phyloP scores from a whole-genome alignment of 1,139 yeast species.

The Yamadazyma kanchanaburiensis region DNA sequence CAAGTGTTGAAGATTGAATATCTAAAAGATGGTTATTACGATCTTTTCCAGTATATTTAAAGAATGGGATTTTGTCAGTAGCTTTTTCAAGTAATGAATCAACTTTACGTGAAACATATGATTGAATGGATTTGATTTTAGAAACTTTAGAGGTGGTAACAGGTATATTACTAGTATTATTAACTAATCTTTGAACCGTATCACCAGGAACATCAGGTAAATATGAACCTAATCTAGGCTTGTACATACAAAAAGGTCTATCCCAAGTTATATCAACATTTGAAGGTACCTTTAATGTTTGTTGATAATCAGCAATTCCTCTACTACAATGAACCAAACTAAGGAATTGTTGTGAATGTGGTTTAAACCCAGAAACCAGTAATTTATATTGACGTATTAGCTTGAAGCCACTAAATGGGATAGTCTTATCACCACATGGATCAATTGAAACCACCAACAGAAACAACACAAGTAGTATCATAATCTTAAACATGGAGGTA shows the following conservation, averaged over 20 bases:
- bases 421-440: conserved; percentile 12
- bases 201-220: conserved; percentile 4
- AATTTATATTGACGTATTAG: conserved; percentile 51
- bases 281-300: conserved; percentile 29
- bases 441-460: no score
- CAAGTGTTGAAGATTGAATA: conserved; percentile 18
- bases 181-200: conserved; percentile 5
- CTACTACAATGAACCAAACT: conserved; percentile 52
- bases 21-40: conserved; percentile 19
- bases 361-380: conserved; percentile 33
- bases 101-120: conserved; percentile 14
- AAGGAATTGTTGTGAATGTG: conserved; percentile 44
- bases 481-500: neutral
- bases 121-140: conserved; percentile 1
- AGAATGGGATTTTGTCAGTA: conserved; percentile 15
- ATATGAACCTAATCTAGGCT: conserved; percentile 17
- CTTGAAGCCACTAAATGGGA: conserved; percentile 60
- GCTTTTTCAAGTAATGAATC: conserved; percentile 21
- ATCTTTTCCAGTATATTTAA: conserved; percentile 26
- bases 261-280: conserved; percentile 51
- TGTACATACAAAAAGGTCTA: conserved; percentile 46
- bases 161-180: neutral
- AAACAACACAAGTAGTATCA: no score
- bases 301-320: conserved; percentile 51
- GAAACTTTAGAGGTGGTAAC: neutral